Base-by-base conservation (phyloP, 2,329 filamentous ascomycete genomes). In the Neoscytalidium dimidiatum region DNA sequence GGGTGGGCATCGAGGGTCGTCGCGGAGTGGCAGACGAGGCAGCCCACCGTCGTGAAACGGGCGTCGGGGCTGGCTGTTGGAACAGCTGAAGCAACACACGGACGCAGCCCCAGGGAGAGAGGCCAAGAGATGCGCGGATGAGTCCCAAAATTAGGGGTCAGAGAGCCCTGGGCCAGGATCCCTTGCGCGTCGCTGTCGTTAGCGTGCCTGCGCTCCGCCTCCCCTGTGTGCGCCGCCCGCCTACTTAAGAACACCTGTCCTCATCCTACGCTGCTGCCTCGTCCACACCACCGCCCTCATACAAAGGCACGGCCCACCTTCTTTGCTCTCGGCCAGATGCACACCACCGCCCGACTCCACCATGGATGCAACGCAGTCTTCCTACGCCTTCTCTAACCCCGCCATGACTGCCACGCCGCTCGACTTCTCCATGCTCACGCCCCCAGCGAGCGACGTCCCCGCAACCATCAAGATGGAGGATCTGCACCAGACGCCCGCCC, bases 391-490 rank as follows among this genome's bases (percentile, higher is more conserved):
- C 19, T 38, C 43, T 49, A 62, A 62, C 31, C 58, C 58, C 13
- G 46, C 44, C 17, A 49, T 62, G 44, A 62, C 58, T 23, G 58
- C 61, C 48, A 63, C 35, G 8, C 61, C 46, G 48, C 35, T 60
- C 44, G 63, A 58, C 33, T 46, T 64, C 33, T 52, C 52, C 33
- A 38, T 49, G 52, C 48, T 56, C 63, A 64, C 63, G 1, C 52
- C 62, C 23, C 31, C 41, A 17, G 43, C 53, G 41, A 29, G 41
- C 43, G 53, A 64, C 44, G 26, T 46, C 33, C 63, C 63, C 63
- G 31, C 63, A 21, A 79, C 76, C 56, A 78, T 79, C 72, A 79
- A 79, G 69, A 75, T 79, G 73, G 77, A 79, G 69, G 77, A 79
- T 70, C 72, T 79, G 64, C 69, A 77, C 26, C 69, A 68, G 17